Evolutionary conservation across 345 rosid genomes (phyloP), one percentile per base, ranked within the genome.

Genomic region (Dovyalis caffra): DNA sequence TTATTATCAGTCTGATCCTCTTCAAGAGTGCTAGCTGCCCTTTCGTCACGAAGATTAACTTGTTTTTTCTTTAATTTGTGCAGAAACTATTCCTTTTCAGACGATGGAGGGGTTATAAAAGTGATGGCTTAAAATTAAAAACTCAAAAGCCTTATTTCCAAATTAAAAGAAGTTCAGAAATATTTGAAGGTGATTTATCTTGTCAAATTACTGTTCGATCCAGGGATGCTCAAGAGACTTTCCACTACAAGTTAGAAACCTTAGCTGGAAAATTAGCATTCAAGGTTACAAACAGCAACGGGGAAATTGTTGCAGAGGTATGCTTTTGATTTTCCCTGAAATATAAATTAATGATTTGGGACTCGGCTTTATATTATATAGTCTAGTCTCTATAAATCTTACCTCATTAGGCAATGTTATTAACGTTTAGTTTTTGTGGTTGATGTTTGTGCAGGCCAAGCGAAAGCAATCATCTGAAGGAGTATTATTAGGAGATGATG

Each of bases 401-500:
- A 49, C 6, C n/a, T 49, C 10, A 49, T 20, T n/a, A 21, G 21
- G 56, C 20, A 20, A 20, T 49, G 25, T 25, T 8, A 71, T 25
- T 47, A 53, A 47, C 16, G 32, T 14, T 14, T 31, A 16, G 11
- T 57, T 26, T 63, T 14, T 7, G 31, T 53, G 40, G 14, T 40
- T 62, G 10, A 3, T 20, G 61, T 5, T 31, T 64, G 38, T 64
- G 56, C 76, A 84, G 86, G 85, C 78, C 2, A 74, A 78, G 64
- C 70, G 71, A 66, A 87, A 87, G 83, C 79, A 73, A 38, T 81
- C 84, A 3, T 29, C 74, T 37, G 29, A 76, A 38, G 87, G 87
- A 3, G 70, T 80, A 4, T 14, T 62, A 18, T 49, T 87, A 5
- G 88, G 90, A 75, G 80, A 78, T 5, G 90, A 87, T 79, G 90